These are phyloP conservation scores for Geotrichum aggregatum DNA, from an alignment of 1,139 yeast genomes.

Conservation along the genomic window DNA sequence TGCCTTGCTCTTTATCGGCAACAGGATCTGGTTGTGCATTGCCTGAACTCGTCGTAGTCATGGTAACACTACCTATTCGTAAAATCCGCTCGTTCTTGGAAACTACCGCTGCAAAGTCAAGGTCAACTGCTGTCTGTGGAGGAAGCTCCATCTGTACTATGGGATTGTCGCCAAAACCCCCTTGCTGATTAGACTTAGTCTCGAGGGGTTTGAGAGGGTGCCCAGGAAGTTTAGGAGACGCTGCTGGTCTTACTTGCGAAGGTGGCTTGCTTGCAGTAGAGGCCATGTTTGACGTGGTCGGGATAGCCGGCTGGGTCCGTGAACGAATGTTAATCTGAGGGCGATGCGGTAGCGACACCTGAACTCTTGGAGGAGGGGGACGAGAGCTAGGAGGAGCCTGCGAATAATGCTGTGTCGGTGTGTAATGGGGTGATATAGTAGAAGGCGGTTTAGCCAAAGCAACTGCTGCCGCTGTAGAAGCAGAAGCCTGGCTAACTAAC, in stretches of 20 bases:
- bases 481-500: background rate
- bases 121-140: constrained; percentile 57
- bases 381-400: constrained; percentile 1
- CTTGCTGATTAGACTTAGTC: constrained; percentile 22
- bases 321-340: constrained; percentile 6
- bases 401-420: constrained; percentile 13
- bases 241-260: background rate
- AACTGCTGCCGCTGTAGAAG: constrained; percentile 38
- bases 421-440: constrained; percentile 14
- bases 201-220: constrained; percentile 24
- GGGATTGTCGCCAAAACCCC: constrained; percentile 37
- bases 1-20: constrained; percentile 30
- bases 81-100: constrained; percentile 67
- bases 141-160: constrained; percentile 44
- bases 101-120: constrained; percentile 62
- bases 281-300: background rate
- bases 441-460: constrained; percentile 27
- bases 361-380: constrained; percentile 6
- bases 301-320: background rate
- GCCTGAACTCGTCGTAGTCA: constrained; percentile 19
- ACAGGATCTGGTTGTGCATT: constrained; percentile 24
- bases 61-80: constrained; percentile 51
- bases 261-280: background rate
- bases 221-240: background rate
- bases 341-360: constrained; percentile 7